Evolutionary conservation across 2,329 filamentous ascomycete species (phyloP).

Genomic region (Fusarium transvaalense): DNA sequence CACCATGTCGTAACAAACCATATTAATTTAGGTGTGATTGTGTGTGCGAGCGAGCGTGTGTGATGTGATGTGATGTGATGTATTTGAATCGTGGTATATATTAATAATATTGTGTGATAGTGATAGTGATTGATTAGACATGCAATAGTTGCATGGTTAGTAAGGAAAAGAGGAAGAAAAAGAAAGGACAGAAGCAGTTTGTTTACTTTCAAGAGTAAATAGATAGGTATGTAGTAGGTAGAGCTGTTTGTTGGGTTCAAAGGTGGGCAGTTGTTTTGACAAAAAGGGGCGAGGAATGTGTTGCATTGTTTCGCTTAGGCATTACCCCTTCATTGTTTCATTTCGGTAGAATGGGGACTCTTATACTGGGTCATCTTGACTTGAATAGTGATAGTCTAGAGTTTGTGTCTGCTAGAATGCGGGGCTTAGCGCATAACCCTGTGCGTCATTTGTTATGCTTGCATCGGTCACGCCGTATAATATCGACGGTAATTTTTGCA

Average conservation of each 20-base stretch:
- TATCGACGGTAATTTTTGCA: not conserved
- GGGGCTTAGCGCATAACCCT: slow-evolving; percentile 13
- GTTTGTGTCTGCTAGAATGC: slow-evolving; percentile 3
- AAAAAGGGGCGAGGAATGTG: slow-evolving; percentile 34
- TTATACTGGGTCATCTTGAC: slow-evolving; percentile 4
- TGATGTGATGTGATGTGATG: not conserved
- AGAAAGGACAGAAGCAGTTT: not conserved
- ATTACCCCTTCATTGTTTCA: slow-evolving; percentile 37
- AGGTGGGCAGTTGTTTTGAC: slow-evolving; percentile 21
- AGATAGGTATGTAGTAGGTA: too few relatives aligned
- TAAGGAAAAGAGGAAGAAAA: not conserved
- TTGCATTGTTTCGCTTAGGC: slow-evolving; percentile 31
- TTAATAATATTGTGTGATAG: slow-evolving; percentile 1
- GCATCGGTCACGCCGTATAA: slow-evolving; percentile 1
- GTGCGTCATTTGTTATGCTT: slow-evolving; percentile 15
- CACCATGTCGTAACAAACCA: slow-evolving; percentile 18
- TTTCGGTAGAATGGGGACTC: not conserved
- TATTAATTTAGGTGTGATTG: slow-evolving; percentile 1
- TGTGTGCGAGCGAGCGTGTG: not conserved
- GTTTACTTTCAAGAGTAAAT: slow-evolving; percentile 9
- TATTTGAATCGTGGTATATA: not conserved
- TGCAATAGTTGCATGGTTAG: slow-evolving; percentile 6
- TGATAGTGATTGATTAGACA: not conserved
- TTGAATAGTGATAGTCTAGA: not conserved
- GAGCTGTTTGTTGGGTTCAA: too few relatives aligned